Percentiles rank a stretch among this genome's conserved stretches.
phyloP scores from a whole-genome alignment of 2,329 filamentous ascomycete species.

The Aspergillus transmontanensis region DNA sequence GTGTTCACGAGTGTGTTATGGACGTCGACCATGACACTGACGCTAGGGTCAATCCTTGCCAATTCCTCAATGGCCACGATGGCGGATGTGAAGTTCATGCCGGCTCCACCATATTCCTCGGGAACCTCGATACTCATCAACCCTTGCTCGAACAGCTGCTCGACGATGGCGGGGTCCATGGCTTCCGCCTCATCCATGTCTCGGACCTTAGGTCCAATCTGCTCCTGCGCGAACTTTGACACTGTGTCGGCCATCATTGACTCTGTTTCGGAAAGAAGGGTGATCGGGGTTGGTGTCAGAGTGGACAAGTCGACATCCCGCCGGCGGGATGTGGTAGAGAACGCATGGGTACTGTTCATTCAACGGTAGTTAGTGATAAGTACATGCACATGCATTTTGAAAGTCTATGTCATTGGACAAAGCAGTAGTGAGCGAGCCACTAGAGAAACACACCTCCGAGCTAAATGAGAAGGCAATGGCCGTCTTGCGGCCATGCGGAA shows the following conservation, averaged over 20 bases:
- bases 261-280: slow-evolving; percentile 89
- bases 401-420: neutral
- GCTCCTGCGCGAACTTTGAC: slow-evolving; percentile 84
- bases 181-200: slow-evolving; percentile 97
- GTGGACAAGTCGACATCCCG: slow-evolving; percentile 68
- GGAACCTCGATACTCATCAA: slow-evolving; percentile 98
- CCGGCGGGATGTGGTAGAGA: slow-evolving; percentile 63
- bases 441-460: slow-evolving; percentile 42
- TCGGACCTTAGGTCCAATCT: slow-evolving; percentile 85
- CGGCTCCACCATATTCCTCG: slow-evolving; percentile 92
- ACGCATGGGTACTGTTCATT: slow-evolving; percentile 49
- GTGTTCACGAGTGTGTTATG: slow-evolving; percentile 99
- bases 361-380: neutral
- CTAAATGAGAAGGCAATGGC: slow-evolving; percentile 39
- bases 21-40: slow-evolving; percentile 93
- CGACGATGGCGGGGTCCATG: slow-evolving; percentile 86
- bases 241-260: slow-evolving; percentile 86
- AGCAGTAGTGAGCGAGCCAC: neutral
- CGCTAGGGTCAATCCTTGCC: slow-evolving; percentile 88
- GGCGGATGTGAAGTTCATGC: slow-evolving; percentile 97
- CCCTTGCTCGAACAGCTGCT: slow-evolving; percentile 95
- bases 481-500: slow-evolving; percentile 43
- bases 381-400: neutral
- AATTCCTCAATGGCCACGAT: slow-evolving; percentile 98
- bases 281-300: slow-evolving; percentile 87